These are phyloP conservation scores for Meyerozyma guilliermondii DNA, from an alignment of 1,139 yeast genomes.

Conservation along the genomic window DNA sequence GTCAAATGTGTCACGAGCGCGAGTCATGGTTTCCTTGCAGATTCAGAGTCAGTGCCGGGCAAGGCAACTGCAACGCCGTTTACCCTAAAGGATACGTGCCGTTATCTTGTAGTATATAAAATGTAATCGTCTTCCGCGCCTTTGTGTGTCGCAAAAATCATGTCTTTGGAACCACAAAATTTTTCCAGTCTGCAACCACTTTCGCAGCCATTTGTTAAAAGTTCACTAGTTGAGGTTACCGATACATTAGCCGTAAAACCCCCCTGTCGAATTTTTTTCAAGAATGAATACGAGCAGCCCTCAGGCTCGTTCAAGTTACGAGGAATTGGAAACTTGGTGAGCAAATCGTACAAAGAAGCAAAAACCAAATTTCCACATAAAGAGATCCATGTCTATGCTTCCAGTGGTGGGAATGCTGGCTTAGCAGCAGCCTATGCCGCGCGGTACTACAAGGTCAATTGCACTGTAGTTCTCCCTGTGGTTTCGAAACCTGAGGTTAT, in stretches of 20 bases:
- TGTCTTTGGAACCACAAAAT: not conserved
- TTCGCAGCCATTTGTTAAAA: conserved; percentile 29
- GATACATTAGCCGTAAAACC: conserved; percentile 23
- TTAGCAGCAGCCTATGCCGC: conserved; percentile 69
- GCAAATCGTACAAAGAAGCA: conserved; percentile 20
- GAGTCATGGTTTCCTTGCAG: not conserved
- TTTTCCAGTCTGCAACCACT: not conserved
- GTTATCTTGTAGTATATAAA: not conserved
- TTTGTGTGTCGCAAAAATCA: not conserved
- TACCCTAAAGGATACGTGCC: not conserved
- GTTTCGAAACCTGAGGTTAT: conserved; percentile 32
- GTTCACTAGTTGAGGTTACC: conserved; percentile 39
- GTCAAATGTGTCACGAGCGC: conserved; percentile 1
- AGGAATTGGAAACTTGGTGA: conserved; percentile 52
- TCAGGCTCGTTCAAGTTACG: conserved; percentile 69
- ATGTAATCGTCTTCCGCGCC: not conserved
- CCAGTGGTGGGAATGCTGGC: conserved; percentile 81
- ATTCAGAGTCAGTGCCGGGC: conserved; percentile 2
- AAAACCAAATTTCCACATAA: conserved; percentile 9
- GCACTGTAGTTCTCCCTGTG: conserved; percentile 65
- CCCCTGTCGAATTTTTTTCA: conserved; percentile 49
- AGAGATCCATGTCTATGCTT: conserved; percentile 48
- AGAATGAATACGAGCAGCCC: conserved; percentile 65
- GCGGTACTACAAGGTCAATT: conserved; percentile 35
- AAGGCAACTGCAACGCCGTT: conserved; percentile 1